Evolutionary conservation across 768 basidiomycete species (phyloP).

Genomic region (Dentipellis sp.): DNA sequence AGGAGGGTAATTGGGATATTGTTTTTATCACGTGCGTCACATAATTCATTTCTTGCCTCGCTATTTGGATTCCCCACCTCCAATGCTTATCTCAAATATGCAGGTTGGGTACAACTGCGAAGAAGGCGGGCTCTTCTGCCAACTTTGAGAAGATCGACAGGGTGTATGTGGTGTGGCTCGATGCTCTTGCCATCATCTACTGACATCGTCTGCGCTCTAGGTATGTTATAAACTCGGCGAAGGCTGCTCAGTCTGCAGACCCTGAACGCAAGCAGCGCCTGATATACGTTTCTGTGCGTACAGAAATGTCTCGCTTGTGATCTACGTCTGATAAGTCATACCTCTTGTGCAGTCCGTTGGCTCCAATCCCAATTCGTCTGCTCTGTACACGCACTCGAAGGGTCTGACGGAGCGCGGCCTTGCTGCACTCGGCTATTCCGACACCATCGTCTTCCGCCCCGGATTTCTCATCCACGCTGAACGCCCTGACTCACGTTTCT

Average conservation of each 20-base stretch:
- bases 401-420: constrained; percentile 64
- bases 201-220: constrained; percentile 23
- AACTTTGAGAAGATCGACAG: constrained; percentile 71
- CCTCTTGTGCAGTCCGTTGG: constrained; percentile 25
- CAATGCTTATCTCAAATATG: no score
- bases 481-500: constrained; percentile 28
- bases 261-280: constrained; percentile 42
- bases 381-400: constrained; percentile 58
- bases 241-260: constrained; percentile 52
- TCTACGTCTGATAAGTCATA: constrained; percentile 19
- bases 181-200: no score
- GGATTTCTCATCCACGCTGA: constrained; percentile 39
- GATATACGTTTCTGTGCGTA: constrained; percentile 58
- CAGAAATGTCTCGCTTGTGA: background rate
- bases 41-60: no score
- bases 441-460: constrained; percentile 65
- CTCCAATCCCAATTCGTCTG: constrained; percentile 35
- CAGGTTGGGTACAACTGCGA: constrained; percentile 58
- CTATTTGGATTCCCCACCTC: no score
- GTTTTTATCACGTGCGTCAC: constrained; percentile 56
- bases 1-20: constrained; percentile 57
- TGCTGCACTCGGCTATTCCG: constrained; percentile 55
- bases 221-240: constrained; percentile 47
- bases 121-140: constrained; percentile 48
- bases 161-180: constrained; percentile 32